Percentiles rank a stretch among this genome's conserved stretches.
phyloP scores from a whole-genome alignment of 345 rosid species.

The Eucalyptus decipiens region DNA sequence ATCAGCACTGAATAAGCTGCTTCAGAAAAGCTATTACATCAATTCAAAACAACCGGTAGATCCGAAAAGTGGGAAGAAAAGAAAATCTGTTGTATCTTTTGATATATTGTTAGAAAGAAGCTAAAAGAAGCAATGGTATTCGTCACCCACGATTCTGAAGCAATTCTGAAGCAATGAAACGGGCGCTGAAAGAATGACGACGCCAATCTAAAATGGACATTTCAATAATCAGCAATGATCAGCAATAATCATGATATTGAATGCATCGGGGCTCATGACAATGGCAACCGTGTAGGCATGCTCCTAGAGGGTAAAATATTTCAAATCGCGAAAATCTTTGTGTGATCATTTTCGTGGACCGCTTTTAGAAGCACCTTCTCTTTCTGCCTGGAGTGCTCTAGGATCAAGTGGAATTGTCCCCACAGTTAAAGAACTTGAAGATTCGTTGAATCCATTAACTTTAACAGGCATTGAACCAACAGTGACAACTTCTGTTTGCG shows the following conservation, averaged over 20 bases:
- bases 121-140: not conserved
- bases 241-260: not conserved
- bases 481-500: constrained; percentile 20
- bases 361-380: constrained; percentile 1
- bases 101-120: not conserved
- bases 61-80: not conserved
- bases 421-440: constrained; percentile 29
- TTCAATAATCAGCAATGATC: not conserved
- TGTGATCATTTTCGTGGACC: not conserved
- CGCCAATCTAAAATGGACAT: not conserved
- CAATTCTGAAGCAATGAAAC: not conserved
- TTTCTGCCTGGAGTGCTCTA: constrained; percentile 20
- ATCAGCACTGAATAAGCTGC: not conserved
- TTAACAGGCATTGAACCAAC: constrained; percentile 69
- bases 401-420: constrained; percentile 65
- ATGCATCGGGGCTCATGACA: not conserved
- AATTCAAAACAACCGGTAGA: not conserved
- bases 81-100: not conserved
- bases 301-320: not conserved
- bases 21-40: not conserved
- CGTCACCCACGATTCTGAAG: not conserved
- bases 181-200: not conserved
- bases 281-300: not conserved
- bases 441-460: constrained; percentile 38
- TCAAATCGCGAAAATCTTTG: not conserved